phyloP scores from a whole-genome alignment of 768 basidiomycete genomes.

The Paxillus rubicundulus region DNA sequence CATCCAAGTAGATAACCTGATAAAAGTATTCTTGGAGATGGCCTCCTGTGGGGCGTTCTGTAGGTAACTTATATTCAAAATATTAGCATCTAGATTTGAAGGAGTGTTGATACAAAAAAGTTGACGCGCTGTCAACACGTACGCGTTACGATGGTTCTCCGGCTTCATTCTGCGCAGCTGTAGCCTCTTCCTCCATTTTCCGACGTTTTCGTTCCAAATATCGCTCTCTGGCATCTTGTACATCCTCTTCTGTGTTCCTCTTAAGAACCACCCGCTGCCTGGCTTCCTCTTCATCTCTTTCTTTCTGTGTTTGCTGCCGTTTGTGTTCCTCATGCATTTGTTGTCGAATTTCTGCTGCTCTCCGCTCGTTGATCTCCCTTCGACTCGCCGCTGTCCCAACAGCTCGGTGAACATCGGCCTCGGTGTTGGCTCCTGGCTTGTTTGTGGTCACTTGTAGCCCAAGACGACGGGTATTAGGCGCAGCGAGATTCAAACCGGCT shows the following conservation, averaged over 20 bases:
- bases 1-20: not conserved
- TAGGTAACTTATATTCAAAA: not conserved
- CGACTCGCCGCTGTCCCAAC: constrained; percentile 80
- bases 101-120: not conserved
- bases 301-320: constrained; percentile 53
- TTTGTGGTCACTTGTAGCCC: constrained; percentile 39
- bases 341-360: constrained; percentile 69
- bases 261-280: constrained; percentile 64
- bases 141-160: constrained; percentile 12
- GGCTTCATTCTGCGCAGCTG: not conserved
- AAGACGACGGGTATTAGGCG: constrained; percentile 75
- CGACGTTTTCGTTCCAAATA: constrained; percentile 79
- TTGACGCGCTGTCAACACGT: not conserved
- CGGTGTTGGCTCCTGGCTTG: constrained; percentile 26
- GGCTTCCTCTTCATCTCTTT: constrained; percentile 60
- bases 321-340: constrained; percentile 78
- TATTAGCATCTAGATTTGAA: constrained; percentile 1
- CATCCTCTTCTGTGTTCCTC: constrained; percentile 72
- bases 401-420: constrained; percentile 61
- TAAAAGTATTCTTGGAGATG: not conserved
- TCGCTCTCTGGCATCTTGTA: constrained; percentile 71
- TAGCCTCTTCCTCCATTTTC: constrained; percentile 51
- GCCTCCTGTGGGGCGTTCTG: not conserved
- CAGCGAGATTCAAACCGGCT: constrained; percentile 88
- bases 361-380: constrained; percentile 80